Evolutionary conservation across 495 filamentous ascomycete species (phyloP), one percentile per base, ranked within the genome.

Genomic region (Aspergillus nidulans): DNA sequence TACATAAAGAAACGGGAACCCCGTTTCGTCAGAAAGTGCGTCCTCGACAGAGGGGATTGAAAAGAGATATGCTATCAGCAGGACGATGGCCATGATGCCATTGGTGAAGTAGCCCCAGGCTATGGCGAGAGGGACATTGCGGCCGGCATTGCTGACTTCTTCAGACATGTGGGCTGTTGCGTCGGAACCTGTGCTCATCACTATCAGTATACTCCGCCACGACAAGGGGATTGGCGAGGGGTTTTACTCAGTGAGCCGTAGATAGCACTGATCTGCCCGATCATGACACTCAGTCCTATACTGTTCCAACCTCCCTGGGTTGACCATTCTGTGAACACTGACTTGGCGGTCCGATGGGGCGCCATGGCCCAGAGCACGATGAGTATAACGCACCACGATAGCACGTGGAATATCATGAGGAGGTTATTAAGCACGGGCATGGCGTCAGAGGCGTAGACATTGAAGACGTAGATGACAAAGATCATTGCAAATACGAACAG

Each of bases 341-440:
- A 56, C 9, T 74, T 59, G 9, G 69, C 66, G 57, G 72, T 30
- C 74, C 61, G 42, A 63, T 53, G 15, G 70, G 63, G n/a, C 66
- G 46, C 56, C 60, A 62, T 52, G 20, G 53, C 60, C 56, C 60
- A 62, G 15, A 81, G 60, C 0, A 74, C 62, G 8, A 81, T 63
- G 6, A 81, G 40, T 41, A 76, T 68, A 7, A 67, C 70, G 18
- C 77, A 66, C 52, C 76, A 80, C 52, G 71, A 69, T 12, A 76
- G 51, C 21, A 81, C 59, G 50, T 82, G 80, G 12, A 76, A 64
- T 25, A 77, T 67, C n/a, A 75, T 61, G 24, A 68, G 67, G 24
- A 81, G 57, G 18, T 74, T 68, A 51, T 82, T 77, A 20, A 83
- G 49, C 4, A 67, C 60, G 12, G 78, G 73, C 48, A 81, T 69